Conservation (phyloP, 305 asterid species). For the Salvia sclarea region DNA sequence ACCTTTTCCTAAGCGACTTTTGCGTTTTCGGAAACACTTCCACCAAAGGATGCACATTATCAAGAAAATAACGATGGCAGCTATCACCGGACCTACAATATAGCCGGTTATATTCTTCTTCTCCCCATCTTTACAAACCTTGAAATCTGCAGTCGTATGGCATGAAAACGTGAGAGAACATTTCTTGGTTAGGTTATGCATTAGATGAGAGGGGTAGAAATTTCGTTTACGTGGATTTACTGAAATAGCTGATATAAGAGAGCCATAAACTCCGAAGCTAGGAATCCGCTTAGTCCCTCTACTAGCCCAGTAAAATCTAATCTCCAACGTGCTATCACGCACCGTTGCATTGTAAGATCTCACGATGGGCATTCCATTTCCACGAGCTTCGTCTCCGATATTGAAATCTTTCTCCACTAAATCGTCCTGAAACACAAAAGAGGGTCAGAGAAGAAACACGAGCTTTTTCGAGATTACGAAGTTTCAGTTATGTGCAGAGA, state of each 20-base stretch:
- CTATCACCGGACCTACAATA: slow-evolving; percentile 46
- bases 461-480: slow-evolving; percentile 9
- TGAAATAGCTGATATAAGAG: slow-evolving; percentile 79
- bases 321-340: slow-evolving; percentile 56
- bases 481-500: slow-evolving; percentile 10
- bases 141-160: slow-evolving; percentile 48
- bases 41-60: slow-evolving; percentile 55
- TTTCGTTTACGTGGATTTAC: slow-evolving; percentile 61
- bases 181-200: neutral
- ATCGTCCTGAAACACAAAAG: slow-evolving; percentile 48
- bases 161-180: neutral
- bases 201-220: neutral
- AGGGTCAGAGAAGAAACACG: slow-evolving; percentile 27
- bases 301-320: slow-evolving; percentile 76
- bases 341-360: slow-evolving; percentile 56
- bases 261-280: slow-evolving; percentile 67
- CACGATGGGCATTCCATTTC: slow-evolving; percentile 55
- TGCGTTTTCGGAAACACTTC: slow-evolving; percentile 48
- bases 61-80: slow-evolving; percentile 35
- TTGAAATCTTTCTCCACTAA: slow-evolving; percentile 58
- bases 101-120: slow-evolving; percentile 48
- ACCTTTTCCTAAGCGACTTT: slow-evolving; percentile 51
- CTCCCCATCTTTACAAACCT: slow-evolving; percentile 56
- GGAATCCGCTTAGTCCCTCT: slow-evolving; percentile 89
- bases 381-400: slow-evolving; percentile 68